A percentile compares a stretch with the other conserved stretches of the same genome.
These are phyloP conservation scores for Ogataea glucozyma DNA, from an alignment of 805 yeast genomes.

Conservation along the genomic window DNA sequence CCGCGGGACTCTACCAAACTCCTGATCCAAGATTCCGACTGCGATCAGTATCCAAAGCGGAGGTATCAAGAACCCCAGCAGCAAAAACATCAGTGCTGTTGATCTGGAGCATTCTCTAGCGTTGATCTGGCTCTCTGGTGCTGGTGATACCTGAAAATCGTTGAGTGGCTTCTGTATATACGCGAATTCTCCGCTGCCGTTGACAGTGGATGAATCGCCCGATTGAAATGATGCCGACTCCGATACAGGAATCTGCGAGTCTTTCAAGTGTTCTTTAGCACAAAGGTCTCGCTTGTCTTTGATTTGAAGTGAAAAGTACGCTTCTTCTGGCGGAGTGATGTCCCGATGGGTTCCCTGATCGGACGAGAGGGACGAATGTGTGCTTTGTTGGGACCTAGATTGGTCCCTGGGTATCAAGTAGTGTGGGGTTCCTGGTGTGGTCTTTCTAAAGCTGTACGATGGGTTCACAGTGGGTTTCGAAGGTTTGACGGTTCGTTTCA, in stretches of 20 bases:
- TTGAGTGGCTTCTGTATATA: slow-evolving; percentile 9
- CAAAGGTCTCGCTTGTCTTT: slow-evolving; percentile 9
- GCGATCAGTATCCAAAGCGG: slow-evolving; percentile 33
- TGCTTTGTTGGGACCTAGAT: slow-evolving; percentile 6
- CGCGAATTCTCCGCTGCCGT: slow-evolving; percentile 2
- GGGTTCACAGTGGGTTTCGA: slow-evolving; percentile 4
- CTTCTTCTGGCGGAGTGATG: slow-evolving; percentile 11
- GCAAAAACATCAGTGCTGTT: slow-evolving; percentile 22
- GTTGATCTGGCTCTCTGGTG: slow-evolving; percentile 3
- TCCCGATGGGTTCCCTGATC: slow-evolving; percentile 3
- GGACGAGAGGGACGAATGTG: neutral
- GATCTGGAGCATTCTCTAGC: slow-evolving; percentile 14
- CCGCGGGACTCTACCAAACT: slow-evolving; percentile 27
- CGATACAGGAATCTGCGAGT: slow-evolving; percentile 8
- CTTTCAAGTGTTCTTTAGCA: slow-evolving; percentile 20
- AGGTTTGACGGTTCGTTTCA: no score
- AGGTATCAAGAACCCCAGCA: slow-evolving; percentile 29
- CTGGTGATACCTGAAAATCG: no score
- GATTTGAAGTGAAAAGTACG: slow-evolving; percentile 6
- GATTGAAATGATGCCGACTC: slow-evolving; percentile 11
- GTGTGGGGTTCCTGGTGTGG: slow-evolving; percentile 21
- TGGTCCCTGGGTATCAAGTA: slow-evolving; percentile 12
- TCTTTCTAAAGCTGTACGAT: slow-evolving; percentile 18
- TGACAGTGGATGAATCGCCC: slow-evolving; percentile 9
- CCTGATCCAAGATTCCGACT: slow-evolving; percentile 29